Evolutionary conservation across 108 stramenopile species (phyloP).

Genomic region (Mayamaea pseudoterrestris): DNA sequence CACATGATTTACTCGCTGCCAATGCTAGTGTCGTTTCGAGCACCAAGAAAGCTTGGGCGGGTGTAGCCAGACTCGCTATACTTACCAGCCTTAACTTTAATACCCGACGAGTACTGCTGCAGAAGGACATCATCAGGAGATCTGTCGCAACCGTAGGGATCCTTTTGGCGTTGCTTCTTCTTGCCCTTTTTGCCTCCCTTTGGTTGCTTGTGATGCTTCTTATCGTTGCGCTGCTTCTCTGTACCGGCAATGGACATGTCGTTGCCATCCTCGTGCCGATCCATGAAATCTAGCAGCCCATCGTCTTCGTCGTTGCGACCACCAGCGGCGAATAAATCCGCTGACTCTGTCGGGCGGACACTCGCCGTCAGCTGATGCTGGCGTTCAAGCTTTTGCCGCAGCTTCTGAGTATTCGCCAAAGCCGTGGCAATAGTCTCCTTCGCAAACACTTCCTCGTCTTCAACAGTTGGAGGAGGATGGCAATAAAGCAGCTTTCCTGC

Average conservation of each 20-base stretch:
- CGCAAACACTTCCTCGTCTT: conserved; percentile 29
- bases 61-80: conserved; percentile 47
- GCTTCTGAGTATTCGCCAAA: conserved; percentile 51
- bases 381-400: conserved; percentile 30
- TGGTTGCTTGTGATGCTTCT: conserved; percentile 45
- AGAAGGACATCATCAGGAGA: conserved; percentile 40
- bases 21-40: conserved; percentile 2
- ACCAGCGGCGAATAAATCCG: no score
- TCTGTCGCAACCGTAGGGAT: conserved; percentile 83
- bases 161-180: conserved; percentile 73
- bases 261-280: conserved; percentile 31
- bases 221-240: conserved; percentile 22
- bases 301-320: conserved; percentile 23
- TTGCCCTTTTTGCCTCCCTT: conserved; percentile 83
- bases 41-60: conserved; percentile 45
- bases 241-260: conserved; percentile 12
- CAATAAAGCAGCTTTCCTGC: conserved; percentile 88
- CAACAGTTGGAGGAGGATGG: conserved; percentile 77
- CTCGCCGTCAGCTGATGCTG: conserved; percentile 1
- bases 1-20: no score
- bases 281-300: conserved; percentile 21
- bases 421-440: conserved; percentile 57
- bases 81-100: conserved; percentile 53
- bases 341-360: conserved; percentile 4
- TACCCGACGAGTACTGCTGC: conserved; percentile 2